Conservation (phyloP, 2,329 filamentous ascomycete genomes). For the Delphinella strobiligena region DNA sequence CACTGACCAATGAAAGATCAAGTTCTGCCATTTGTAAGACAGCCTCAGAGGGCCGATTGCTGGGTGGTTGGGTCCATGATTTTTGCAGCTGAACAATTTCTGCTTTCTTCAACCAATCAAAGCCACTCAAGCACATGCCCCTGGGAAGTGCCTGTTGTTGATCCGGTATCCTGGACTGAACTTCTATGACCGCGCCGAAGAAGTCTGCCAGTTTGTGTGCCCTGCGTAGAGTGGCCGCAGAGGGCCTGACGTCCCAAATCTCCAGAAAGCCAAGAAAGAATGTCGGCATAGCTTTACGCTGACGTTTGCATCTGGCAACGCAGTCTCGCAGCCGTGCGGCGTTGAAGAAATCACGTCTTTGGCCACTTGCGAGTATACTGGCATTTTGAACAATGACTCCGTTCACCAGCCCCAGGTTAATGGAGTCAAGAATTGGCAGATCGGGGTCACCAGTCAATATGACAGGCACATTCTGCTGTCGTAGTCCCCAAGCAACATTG, state of each 20-base stretch:
- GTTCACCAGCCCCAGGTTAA: slow-evolving; percentile 9
- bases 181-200: slow-evolving; percentile 8
- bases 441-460: slow-evolving; percentile 10
- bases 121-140: slow-evolving; percentile 11
- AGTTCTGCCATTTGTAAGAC: background rate
- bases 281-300: slow-evolving; percentile 7
- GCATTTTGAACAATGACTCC: slow-evolving; percentile 11
- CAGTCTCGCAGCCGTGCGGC: slow-evolving; percentile 9
- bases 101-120: slow-evolving; percentile 11
- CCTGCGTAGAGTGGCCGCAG: slow-evolving; percentile 9
- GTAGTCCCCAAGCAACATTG: slow-evolving; percentile 2
- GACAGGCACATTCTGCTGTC: slow-evolving; percentile 7
- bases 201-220: slow-evolving; percentile 12
- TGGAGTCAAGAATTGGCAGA: slow-evolving; percentile 5
- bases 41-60: background rate
- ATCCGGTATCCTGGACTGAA: background rate
- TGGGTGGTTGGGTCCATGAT: slow-evolving; percentile 5
- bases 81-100: slow-evolving; percentile 10
- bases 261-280: slow-evolving; percentile 13
- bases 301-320: slow-evolving; percentile 10
- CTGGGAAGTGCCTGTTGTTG: slow-evolving; percentile 6
- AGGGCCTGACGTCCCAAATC: slow-evolving; percentile 8
- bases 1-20: slow-evolving; percentile 7
- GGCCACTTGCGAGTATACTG: slow-evolving; percentile 6
- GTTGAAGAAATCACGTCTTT: slow-evolving; percentile 10